Evolutionary conservation across 2,329 filamentous ascomycete genomes (phyloP), one percentile per base, ranked within the genome.

Genomic region (Phaeosphaeriaceae sp.): DNA sequence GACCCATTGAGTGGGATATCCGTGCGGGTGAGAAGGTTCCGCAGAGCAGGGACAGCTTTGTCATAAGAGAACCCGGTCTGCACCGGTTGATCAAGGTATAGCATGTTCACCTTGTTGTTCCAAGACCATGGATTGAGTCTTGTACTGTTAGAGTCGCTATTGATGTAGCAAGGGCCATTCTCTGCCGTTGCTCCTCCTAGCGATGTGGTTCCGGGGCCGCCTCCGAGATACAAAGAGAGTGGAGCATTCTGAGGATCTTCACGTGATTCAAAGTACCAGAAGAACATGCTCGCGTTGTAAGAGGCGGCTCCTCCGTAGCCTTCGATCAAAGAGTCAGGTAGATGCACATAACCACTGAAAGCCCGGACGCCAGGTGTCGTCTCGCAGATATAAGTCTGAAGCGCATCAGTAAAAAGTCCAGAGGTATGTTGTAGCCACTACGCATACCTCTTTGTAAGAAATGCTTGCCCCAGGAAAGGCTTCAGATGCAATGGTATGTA

Each of bases 51-150:
- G 52, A 71, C 51, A 15, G 58, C 49, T 11, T 84, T 86, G 10
- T 84, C 85, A 66, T 86, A 87, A 27, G 82, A 85, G 69, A 87
- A 86, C 2, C 86, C 86, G 3, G 85, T 83, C 56, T 86, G 83
- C 19, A 81, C 83, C 7, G 85, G 89, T 73, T 90, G 87, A 67
- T 91, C 88, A 64, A 91, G 84, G 74, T 89, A 91, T n/a, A 91
- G 81, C 74, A 73, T 73, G 51, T 73, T 71, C 22, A 71, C 68
- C 25, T 72, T 70, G 45, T 71, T 73, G 63, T 73, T 74, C 61
- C 69, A 74, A 7, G 62, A 66, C 62, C 63, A 67, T 4, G 58
- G 53, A 19, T 67, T 66, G 7, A 53, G 51, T 27, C 54, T 60
- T 15, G 66, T 70, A 21, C 58, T 64, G 31, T 69, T 69, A 0